A percentile compares a stretch with the other conserved stretches of the same genome.
Conservation (phyloP, 345 rosid species). For the Syzygium grande region DNA sequence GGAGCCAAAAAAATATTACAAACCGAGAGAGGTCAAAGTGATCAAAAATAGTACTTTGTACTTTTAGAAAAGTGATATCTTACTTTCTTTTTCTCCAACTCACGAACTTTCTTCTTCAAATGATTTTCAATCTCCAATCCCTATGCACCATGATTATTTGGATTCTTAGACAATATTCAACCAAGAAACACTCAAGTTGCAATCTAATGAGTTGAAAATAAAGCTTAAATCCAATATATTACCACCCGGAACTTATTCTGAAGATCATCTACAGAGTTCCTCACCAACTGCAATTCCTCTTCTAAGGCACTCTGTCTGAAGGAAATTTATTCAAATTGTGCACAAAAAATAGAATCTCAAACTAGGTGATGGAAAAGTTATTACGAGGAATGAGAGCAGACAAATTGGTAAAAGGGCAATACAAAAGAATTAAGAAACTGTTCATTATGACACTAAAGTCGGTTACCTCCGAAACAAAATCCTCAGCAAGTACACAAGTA, state of each 20-base stretch:
- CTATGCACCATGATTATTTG: conserved; percentile 26
- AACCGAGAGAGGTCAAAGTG: neutral
- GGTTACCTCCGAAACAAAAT: neutral
- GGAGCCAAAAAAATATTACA: conserved; percentile 10
- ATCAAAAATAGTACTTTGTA: neutral
- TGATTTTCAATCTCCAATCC: conserved; percentile 96
- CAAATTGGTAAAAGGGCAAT: neutral
- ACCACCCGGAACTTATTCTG: conserved; percentile 75
- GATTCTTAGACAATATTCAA: neutral
- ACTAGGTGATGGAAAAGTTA: neutral
- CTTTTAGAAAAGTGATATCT: conserved; percentile 3
- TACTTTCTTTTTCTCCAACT: conserved; percentile 79
- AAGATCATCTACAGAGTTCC: conserved; percentile 56
- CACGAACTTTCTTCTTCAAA: conserved; percentile 68
- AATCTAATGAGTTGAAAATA: neutral
- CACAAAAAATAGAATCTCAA: conserved; percentile 12
- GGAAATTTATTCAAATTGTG: conserved; percentile 49
- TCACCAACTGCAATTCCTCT: conserved; percentile 60
- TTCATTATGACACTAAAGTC: neutral
- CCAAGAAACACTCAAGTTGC: neutral
- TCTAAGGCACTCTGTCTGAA: conserved; percentile 97
- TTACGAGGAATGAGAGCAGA: neutral
- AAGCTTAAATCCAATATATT: conserved; percentile 14
- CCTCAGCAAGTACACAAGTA: neutral
- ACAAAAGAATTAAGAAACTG: neutral